Evolutionary conservation across 371 early-diverging fungal species (phyloP), one percentile per base, ranked within the genome.

Genomic region (Mycotypha africana): DNA sequence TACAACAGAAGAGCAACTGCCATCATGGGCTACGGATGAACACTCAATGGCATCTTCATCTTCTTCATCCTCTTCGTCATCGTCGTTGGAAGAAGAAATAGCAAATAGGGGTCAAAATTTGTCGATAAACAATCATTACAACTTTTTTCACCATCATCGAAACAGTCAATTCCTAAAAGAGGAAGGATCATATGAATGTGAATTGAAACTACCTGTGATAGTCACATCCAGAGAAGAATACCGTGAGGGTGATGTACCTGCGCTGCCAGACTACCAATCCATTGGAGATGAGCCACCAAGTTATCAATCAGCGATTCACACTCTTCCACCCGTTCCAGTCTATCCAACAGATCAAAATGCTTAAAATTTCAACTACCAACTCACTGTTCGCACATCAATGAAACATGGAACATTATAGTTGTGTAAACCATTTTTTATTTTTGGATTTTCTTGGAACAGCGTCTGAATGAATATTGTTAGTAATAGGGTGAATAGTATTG

Each of bases 151-250:
- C 2, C 38, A 32, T 24, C 38, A 32, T 16, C n/a, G 34, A 12
- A 0, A 15, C 4, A 2, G 17, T 21, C n/a, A n/a, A n/a, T n/a
- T n/a, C n/a, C n/a, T n/a, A n/a, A n/a, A n/a, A n/a, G 28, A 26
- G n/a, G 42, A 53, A 23, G 38, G 34, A 5, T 25, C 43, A 3
- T 31, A 34, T 36, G 53, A 47, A 36, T 49, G 49, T 17, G n/a
- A 20, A 3, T 26, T 58, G 22, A 44, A 17, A 4, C 17, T 58
- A 11, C 58, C 58, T 1, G 10, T 58, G 2, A 30, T 28, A 17
- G 45, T 58, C 1, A 58, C 58, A 32, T 58, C 58, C 5, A 33
- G 58, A 37, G 53, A 52, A 19, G 45, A 48, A 15, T 53, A 53
- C 16, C 16, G 42, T 15, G 58, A 58, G n/a, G 53, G 53, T 1